Conservation (phyloP, 192 early-diverging fungal species). For the Allomyces javanicus region DNA sequence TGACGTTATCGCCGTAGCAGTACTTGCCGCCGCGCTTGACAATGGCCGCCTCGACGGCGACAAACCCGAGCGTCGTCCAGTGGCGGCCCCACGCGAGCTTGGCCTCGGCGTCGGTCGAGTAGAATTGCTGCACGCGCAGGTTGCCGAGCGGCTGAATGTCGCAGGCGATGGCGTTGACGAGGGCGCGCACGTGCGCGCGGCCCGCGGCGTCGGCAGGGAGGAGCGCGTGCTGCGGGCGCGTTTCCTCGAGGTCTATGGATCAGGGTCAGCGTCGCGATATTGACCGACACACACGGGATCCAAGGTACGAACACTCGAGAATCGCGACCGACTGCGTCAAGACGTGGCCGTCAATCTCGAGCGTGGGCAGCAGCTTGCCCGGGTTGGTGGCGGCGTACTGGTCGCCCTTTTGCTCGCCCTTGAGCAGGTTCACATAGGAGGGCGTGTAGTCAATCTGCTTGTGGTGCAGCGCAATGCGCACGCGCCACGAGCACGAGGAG, state of each 20-base stretch:
- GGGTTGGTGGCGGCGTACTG: slow-evolving; percentile 50
- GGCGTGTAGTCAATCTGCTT: slow-evolving; percentile 56
- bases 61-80: slow-evolving; percentile 36
- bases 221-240: slow-evolving; percentile 35
- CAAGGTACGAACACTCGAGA: slow-evolving; percentile 31
- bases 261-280: too few relatives aligned
- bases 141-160: slow-evolving; percentile 85
- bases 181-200: slow-evolving; percentile 46
- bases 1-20: slow-evolving; percentile 59
- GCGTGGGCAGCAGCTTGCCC: slow-evolving; percentile 40
- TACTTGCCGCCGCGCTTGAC: slow-evolving; percentile 42
- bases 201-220: slow-evolving; percentile 48
- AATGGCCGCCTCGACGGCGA: slow-evolving; percentile 45
- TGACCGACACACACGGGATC: too few relatives aligned
- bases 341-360: slow-evolving; percentile 30
- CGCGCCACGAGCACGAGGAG: slow-evolving; percentile 52
- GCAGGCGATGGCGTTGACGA: slow-evolving; percentile 47
- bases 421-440: slow-evolving; percentile 44
- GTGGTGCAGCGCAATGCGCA: slow-evolving; percentile 49
- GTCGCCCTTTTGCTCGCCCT: slow-evolving; percentile 40
- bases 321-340: slow-evolving; percentile 59
- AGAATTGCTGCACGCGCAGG: slow-evolving; percentile 41
- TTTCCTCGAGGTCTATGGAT: slow-evolving; percentile 48
- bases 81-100: slow-evolving; percentile 31
- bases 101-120: slow-evolving; percentile 26